A percentile compares a stretch with the other conserved stretches of the same genome.
Evolutionary conservation across 2,329 filamentous ascomycete genomes (phyloP).

Genomic region (Epichloe glyceriae): DNA sequence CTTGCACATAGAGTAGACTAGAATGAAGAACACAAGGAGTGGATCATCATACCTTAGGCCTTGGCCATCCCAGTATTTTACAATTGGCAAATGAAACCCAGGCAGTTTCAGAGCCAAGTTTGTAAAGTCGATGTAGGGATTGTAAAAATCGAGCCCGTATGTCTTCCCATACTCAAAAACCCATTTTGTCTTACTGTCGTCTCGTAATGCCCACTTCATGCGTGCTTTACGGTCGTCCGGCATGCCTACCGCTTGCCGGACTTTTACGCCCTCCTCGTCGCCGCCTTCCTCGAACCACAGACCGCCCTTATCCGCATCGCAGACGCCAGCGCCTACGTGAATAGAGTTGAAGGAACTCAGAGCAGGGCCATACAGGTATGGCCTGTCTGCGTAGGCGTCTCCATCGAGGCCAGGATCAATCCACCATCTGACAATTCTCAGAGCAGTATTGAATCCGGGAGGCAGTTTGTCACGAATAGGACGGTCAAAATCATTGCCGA

Average conservation of each 20-base stretch:
- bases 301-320: constrained; percentile 35
- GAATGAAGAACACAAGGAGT: constrained; percentile 1
- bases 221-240: constrained; percentile 39
- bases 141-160: constrained; percentile 62
- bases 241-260: constrained; percentile 33
- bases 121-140: constrained; percentile 78
- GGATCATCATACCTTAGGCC: constrained; percentile 48
- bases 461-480: constrained; percentile 79
- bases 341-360: constrained; percentile 70
- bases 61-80: constrained; percentile 72
- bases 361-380: constrained; percentile 74
- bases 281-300: constrained; percentile 54
- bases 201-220: constrained; percentile 45
- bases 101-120: constrained; percentile 60
- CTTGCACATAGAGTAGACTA: constrained; percentile 3
- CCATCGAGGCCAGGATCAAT: constrained; percentile 86
- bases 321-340: constrained; percentile 44
- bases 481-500: constrained; percentile 91
- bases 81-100: constrained; percentile 58
- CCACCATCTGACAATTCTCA: constrained; percentile 78
- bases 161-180: constrained; percentile 39
- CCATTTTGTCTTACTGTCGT: constrained; percentile 37
- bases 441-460: constrained; percentile 71
- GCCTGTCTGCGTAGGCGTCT: constrained; percentile 75
- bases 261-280: constrained; percentile 38